phyloP scores from a whole-genome alignment of 2,329 filamentous ascomycete genomes.

The Exophiala dermatitidis region DNA sequence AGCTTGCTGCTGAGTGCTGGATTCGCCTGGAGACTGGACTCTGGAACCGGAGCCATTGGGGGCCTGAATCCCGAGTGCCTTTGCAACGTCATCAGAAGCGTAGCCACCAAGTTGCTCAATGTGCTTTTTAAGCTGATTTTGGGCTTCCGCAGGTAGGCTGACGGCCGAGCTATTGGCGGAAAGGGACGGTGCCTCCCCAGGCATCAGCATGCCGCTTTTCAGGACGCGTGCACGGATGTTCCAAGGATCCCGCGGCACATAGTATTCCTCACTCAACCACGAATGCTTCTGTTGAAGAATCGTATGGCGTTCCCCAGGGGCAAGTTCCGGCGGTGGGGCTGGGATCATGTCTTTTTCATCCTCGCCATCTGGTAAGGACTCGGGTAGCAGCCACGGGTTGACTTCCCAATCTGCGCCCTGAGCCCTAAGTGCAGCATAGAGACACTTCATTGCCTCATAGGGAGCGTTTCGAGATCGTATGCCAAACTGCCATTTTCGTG shows the following conservation, averaged over 20 bases:
- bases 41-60: conserved; percentile 9
- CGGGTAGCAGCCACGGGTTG: conserved; percentile 16
- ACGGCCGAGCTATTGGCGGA: conserved; percentile 42
- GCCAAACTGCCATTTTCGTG: conserved; percentile 94
- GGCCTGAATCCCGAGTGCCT: conserved; percentile 21
- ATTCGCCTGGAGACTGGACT: conserved; percentile 18
- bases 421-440: conserved; percentile 83
- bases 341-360: conserved; percentile 27
- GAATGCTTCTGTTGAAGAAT: conserved; percentile 41
- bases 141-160: conserved; percentile 29
- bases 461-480: conserved; percentile 91
- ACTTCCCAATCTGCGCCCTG: conserved; percentile 80
- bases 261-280: conserved; percentile 55
- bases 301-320: conserved; percentile 27
- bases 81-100: conserved; percentile 24
- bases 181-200: conserved; percentile 43
- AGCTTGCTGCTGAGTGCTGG: conserved; percentile 16
- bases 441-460: conserved; percentile 87
- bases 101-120: conserved; percentile 26
- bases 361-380: conserved; percentile 19
- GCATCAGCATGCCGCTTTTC: conserved; percentile 65
- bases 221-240: conserved; percentile 85
- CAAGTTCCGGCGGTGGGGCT: conserved; percentile 31
- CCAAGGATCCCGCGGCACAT: conserved; percentile 89
- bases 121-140: conserved; percentile 28